Evolutionary conservation across 1,139 yeast genomes (phyloP).

Genomic region (Spathaspora sp.): DNA sequence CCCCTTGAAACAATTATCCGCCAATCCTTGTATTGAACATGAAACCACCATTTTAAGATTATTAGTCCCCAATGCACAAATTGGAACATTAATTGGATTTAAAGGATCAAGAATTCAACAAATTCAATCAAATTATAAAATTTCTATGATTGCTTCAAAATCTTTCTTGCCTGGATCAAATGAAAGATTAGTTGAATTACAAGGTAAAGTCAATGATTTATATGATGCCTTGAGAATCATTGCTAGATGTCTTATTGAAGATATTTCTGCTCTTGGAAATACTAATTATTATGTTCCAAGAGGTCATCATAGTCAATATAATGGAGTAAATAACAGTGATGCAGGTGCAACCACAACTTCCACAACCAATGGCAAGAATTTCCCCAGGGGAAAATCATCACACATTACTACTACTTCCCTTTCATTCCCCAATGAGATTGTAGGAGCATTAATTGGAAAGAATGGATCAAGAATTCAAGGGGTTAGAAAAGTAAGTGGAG

Average conservation of each 20-base stretch:
- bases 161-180: conserved; percentile 81
- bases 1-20: conserved; percentile 62
- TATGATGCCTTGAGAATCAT: conserved; percentile 59
- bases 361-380: conserved; percentile 7
- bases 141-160: conserved; percentile 86
- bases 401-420: conserved; percentile 29
- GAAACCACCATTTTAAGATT: conserved; percentile 63
- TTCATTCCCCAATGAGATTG: conserved; percentile 77
- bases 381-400: conserved; percentile 8
- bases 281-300: conserved; percentile 67
- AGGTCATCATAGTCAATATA: conserved; percentile 16
- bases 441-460: conserved; percentile 89
- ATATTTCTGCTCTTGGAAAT: conserved; percentile 64
- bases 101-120: conserved; percentile 81
- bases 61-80: conserved; percentile 79
- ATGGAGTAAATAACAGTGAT: conserved; percentile 7
- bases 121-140: conserved; percentile 67
- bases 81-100: conserved; percentile 89
- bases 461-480: conserved; percentile 87
- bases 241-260: conserved; percentile 74
- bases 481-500: conserved; percentile 76
- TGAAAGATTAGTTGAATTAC: conserved; percentile 86
- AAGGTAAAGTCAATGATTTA: conserved; percentile 71
- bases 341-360: conserved; percentile 9
- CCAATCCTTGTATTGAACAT: conserved; percentile 50